Base-by-base conservation (phyloP, 1,284 basidiomycete genomes). In the Trametes sp. region DNA sequence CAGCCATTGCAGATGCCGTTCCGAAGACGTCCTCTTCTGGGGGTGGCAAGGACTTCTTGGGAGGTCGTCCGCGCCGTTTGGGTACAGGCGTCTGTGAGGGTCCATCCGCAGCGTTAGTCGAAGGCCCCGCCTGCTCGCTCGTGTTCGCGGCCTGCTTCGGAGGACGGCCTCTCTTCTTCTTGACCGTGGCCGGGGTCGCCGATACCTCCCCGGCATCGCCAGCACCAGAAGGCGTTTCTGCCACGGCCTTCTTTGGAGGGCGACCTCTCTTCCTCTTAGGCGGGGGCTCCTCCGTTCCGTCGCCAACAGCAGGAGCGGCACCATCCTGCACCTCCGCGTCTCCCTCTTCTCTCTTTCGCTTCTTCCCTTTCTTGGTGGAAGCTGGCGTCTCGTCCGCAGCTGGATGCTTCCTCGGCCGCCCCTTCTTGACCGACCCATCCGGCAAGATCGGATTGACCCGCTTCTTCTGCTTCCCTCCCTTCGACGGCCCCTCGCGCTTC, bases 241-340 rank as follows among this genome's bases (percentile, higher is more conserved):
- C 13, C 9, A 28, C 41, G 2, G 31, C 48, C 8, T 51, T 60
- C 61, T 78, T 82, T 41, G 70, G 73, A 5, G 79, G 76, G 21
- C 80, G 74, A 8, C 77, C 79, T 41, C 79, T 74, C 55, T 73
- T 80, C 50, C 57, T 73, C 69, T 77, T 81, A 26, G 72, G 71
- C 60, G 69, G 66, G 2, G 70, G 72, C 51, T 68, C 72, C 64
- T 62, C 70, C 65, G 56, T 66, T 48, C 57, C 77, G 74, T 62
- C 68, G 0, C 44, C 62, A 4, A 19, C 61, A 7, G 16, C 57
- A 46, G 48, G 67, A 2, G 42, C 54, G 28, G 29, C 65, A 24
- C 52, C 63, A 11, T 55, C 63, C 16, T 71, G 70, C 1, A 44
- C 70, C 7, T 24, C 57, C 2, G 28, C 60, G 6, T 38, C 57